Evolutionary conservation across 148 eudicot species (phyloP), one percentile per base, ranked within the genome.

Genomic region (Polygonum aviculare): DNA sequence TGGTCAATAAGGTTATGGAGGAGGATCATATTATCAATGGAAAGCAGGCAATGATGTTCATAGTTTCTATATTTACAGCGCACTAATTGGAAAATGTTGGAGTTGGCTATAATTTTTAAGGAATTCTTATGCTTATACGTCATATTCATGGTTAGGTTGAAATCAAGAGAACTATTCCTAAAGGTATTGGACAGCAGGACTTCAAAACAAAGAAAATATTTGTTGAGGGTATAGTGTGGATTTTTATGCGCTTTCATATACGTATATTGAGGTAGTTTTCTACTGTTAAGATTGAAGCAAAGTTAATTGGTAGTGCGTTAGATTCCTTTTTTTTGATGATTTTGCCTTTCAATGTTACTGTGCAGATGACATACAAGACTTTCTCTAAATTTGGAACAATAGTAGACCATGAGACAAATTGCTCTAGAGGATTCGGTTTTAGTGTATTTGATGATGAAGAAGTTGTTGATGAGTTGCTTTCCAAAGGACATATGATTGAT

Each of bases 391-490:
- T 79, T 49, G 93, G 96, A 18, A 77, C 74, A 19, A 88, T 91
- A 54, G 83, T 81, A 33, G 96, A 91, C 80, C 96, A 84, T 69
- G 88, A 83, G 72, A 87, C 90, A 62, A 89, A 91, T 77, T 87
- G 91, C 57, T 86, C 96, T 75, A 83, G 90, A 77, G 93, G 96
- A 39, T 91, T 91, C 85, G 96, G 96, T 41, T 91, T 91, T 81
- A 76, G 87, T 40, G 79, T 86, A 44, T 91, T 89, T 75, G 96
- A 91, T 74, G 84, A 75, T 76, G 93, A 89, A 79, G 90, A 86
- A 81, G 88, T 82, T 22, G 96, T 89, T 80, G 93, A 91, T 78
- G 85, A 79, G 15, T 39, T 91, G 36, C 81, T 91, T 41, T 82
- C 89, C 19, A 82, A 84, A 31, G 92, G 92, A 60, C 83, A 87